Evolutionary conservation across 768 basidiomycete species (phyloP), one percentile per base, ranked within the genome.

Genomic region (Amanita inopinata): DNA sequence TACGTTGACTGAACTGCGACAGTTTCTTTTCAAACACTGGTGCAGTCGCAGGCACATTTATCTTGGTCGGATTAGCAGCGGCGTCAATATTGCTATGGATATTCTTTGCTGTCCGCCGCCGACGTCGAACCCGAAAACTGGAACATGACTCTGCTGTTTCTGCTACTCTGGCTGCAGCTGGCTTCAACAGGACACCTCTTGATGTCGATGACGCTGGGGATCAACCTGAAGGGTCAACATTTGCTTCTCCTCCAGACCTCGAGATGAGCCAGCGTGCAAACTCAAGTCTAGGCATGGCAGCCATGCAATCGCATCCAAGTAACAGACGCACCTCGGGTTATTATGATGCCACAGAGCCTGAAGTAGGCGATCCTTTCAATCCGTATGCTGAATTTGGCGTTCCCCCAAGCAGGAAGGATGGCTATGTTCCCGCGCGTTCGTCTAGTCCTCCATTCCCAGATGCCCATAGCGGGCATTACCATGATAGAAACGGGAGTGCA

Each of bases 11-110:
- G n/a, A n/a, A 38, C 32, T 38, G 11, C 24, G 10, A n/a, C 45
- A 88, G 85, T 43, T 98, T 96, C 65, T 93, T 94, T 61, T 59
- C 60, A 38, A 87, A 94, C 56, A 85, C 82, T 17, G 90, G 90
- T 14, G 93, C 91, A 8, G 91, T 97, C 2, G 83, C 83, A 1
- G 94, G 87, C 33, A 86, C 91, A 5, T 98, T 96, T 53, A 76
- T 89, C 28, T 78, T 91, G 11, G 86, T 93, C 12, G 93, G 91
- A 20, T 69, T 98, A 14, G 81, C 87, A 3, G 78, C 64, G 20
- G 79, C 74, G 15, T 77, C 71, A 36, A 87, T 77, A 42, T 53
- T 78, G 30, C 65, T 87, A 36, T 86, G 76, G 72, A 66, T 82
- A 43, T 60, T 84, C 50, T 85, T 87, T 56, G 80, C 76, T 38